phyloP scores from a whole-genome alignment of 768 basidiomycete species.

The Lentinula guzmanii region DNA sequence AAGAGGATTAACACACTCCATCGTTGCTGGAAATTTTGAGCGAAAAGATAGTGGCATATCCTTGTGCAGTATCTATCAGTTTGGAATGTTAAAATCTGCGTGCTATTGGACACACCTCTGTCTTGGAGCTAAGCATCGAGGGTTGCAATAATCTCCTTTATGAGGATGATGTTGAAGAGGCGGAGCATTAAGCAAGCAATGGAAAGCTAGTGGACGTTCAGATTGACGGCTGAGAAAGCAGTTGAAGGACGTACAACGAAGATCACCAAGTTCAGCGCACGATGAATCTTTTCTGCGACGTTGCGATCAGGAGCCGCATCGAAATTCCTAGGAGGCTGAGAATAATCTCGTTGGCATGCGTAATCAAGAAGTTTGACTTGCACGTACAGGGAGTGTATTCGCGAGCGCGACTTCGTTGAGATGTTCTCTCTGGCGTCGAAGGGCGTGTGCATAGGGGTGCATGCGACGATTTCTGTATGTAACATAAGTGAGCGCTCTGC shows the following conservation, averaged over 20 bases:
- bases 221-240: neutral
- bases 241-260: neutral
- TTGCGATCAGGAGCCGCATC: neutral
- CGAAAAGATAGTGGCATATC: no score
- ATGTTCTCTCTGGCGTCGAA: neutral
- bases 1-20: neutral
- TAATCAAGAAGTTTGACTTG: neutral
- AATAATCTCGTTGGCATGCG: neutral
- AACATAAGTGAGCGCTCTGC: neutral
- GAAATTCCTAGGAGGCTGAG: neutral
- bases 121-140: neutral
- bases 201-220: neutral
- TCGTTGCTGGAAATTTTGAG: no score
- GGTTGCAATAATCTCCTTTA: neutral
- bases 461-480: neutral
- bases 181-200: neutral
- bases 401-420: neutral
- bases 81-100: neutral
- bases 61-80: neutral
- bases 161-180: neutral
- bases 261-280: neutral
- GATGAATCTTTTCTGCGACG: neutral
- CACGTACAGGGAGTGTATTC: neutral
- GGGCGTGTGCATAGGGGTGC: neutral
- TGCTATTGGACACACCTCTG: neutral